Evolutionary conservation across 495 filamentous ascomycete species (phyloP).

Genomic region (Terfezia claveryi): DNA sequence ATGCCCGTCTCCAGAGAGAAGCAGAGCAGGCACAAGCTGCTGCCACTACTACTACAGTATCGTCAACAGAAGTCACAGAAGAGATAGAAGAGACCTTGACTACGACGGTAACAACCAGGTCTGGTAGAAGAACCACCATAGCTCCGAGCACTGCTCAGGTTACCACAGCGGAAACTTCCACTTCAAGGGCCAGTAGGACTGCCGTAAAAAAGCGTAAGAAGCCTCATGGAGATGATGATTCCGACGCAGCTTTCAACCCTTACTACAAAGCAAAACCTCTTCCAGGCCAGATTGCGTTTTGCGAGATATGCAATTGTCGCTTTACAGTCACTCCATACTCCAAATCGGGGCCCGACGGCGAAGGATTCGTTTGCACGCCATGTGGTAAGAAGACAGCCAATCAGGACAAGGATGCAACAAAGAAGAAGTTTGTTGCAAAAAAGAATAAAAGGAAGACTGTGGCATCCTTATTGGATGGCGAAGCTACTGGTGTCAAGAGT

Average conservation of each 20-base stretch:
- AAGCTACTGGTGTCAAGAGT: constrained; percentile 8
- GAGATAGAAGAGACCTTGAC: background rate
- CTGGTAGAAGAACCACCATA: constrained; percentile 1
- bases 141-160: constrained; percentile 3
- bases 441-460: constrained; percentile 4
- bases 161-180: constrained; percentile 9
- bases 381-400: constrained; percentile 62
- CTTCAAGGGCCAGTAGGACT: constrained; percentile 12
- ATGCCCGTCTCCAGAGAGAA: constrained; percentile 24
- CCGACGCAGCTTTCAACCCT: constrained; percentile 29
- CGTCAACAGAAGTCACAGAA: constrained; percentile 4
- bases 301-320: constrained; percentile 61
- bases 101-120: too few species aligned
- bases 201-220: constrained; percentile 21
- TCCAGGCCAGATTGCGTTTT: constrained; percentile 76
- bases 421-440: constrained; percentile 22
- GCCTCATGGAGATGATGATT: constrained; percentile 23
- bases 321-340: constrained; percentile 90
- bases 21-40: constrained; percentile 19
- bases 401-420: constrained; percentile 40
- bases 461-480: constrained; percentile 7
- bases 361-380: constrained; percentile 56
- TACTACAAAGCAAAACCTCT: constrained; percentile 35
- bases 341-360: constrained; percentile 51
- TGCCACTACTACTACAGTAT: constrained; percentile 4